Conservation (phyloP, 106 monocot genomes). For the Dendrobium nobile region DNA sequence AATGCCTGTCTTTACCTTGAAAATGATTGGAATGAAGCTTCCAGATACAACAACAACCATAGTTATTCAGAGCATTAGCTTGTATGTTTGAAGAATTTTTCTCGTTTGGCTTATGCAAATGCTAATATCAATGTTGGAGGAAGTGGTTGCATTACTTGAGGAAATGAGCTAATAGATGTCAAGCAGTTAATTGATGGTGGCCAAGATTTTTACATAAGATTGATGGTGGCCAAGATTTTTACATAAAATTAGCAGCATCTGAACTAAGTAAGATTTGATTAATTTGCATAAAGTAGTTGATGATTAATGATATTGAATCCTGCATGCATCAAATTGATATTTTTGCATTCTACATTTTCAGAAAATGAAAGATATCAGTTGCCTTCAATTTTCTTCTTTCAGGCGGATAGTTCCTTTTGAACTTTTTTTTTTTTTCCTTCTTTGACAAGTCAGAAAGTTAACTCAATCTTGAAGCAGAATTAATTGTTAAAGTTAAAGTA, state of each 20-base stretch:
- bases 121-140: neutral
- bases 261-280: neutral
- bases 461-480: too few relatives aligned
- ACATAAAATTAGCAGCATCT: neutral
- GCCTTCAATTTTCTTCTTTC: too few relatives aligned
- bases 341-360: too few relatives aligned
- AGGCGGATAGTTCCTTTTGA: too few relatives aligned
- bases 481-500: too few relatives aligned
- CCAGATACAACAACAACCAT: slow-evolving; percentile 16
- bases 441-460: too few relatives aligned
- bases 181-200: neutral
- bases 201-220: neutral
- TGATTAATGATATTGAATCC: neutral
- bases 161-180: neutral
- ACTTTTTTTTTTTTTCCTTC: too few relatives aligned
- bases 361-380: too few relatives aligned
- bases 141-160: slow-evolving; percentile 3
- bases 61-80: neutral
- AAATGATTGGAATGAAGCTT: slow-evolving; percentile 16
- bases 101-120: slow-evolving; percentile 7
- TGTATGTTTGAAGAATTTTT: slow-evolving; percentile 7
- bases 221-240: too few relatives aligned
- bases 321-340: neutral
- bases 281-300: neutral
- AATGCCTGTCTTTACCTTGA: neutral